Conservation (phyloP, 2,329 filamentous ascomycete species). For the Hypomyces perniciosus region DNA sequence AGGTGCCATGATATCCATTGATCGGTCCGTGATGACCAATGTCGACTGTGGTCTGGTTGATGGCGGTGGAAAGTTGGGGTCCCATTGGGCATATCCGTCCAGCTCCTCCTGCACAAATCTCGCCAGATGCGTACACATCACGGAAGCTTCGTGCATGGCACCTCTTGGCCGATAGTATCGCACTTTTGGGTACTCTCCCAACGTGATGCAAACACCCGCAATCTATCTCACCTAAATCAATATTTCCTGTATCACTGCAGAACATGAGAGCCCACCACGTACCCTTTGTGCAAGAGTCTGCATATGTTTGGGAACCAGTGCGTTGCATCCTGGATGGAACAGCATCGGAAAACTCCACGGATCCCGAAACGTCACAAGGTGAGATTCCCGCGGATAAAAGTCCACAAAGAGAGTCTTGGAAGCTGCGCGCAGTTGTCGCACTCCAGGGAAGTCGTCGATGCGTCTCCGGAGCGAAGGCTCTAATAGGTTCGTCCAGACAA, state of each 20-base stretch:
- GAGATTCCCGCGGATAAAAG: slow-evolving; percentile 85
- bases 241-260: not conserved
- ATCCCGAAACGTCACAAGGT: slow-evolving; percentile 85
- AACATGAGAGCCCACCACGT: slow-evolving; percentile 7
- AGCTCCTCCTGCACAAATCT: slow-evolving; percentile 88
- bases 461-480: slow-evolving; percentile 64
- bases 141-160: slow-evolving; percentile 76
- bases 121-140: slow-evolving; percentile 81
- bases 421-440: slow-evolving; percentile 68
- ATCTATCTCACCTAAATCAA: slow-evolving; percentile 23
- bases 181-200: slow-evolving; percentile 92
- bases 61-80: slow-evolving; percentile 78
- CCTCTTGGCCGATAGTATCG: slow-evolving; percentile 78
- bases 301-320: slow-evolving; percentile 76
- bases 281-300: slow-evolving; percentile 85
- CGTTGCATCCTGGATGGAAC: slow-evolving; percentile 86
- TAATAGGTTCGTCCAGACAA: slow-evolving; percentile 80
- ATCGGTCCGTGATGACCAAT: slow-evolving; percentile 81
- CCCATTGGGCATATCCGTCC: slow-evolving; percentile 79
- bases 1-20: slow-evolving; percentile 86
- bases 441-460: slow-evolving; percentile 64
- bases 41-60: slow-evolving; percentile 72
- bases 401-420: slow-evolving; percentile 82
- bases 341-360: slow-evolving; percentile 93
- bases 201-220: slow-evolving; percentile 69